A percentile compares a stretch with the other conserved stretches of the same genome.
phyloP scores from a whole-genome alignment of 2,329 filamentous ascomycete species.

The Aspergillus fischeri region DNA sequence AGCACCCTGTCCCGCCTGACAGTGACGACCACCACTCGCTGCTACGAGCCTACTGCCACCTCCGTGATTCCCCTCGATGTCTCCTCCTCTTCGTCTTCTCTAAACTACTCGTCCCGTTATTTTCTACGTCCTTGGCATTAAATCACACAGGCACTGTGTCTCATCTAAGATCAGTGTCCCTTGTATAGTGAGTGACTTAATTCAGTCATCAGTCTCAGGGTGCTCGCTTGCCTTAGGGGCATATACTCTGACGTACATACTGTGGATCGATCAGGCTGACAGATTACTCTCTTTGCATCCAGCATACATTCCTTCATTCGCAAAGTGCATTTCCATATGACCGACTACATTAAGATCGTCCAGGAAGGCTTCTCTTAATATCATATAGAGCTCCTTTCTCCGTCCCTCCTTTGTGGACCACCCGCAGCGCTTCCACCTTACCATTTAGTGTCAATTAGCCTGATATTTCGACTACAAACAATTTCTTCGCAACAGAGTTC shows the following conservation, averaged over 20 bases:
- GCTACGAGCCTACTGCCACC: background rate
- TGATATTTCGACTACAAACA: conserved; percentile 5
- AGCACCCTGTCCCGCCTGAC: conserved; percentile 29
- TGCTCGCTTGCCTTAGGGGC: conserved; percentile 1
- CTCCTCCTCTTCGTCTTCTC: background rate
- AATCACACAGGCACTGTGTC: background rate
- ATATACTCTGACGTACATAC: background rate
- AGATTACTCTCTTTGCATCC: conserved; percentile 3
- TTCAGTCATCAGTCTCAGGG: conserved; percentile 6
- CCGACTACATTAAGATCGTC: background rate
- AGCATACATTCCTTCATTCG: background rate
- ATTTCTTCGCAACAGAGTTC: conserved; percentile 11
- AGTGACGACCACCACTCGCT: conserved; percentile 22
- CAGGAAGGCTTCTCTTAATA: background rate
- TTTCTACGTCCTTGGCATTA: background rate
- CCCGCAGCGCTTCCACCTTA: background rate
- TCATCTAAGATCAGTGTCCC: background rate
- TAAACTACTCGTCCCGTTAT: background rate
- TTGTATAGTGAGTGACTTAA: background rate
- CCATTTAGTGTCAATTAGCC: background rate
- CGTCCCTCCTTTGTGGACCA: background rate
- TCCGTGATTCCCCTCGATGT: background rate
- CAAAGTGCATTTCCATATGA: background rate
- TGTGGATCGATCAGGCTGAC: background rate
- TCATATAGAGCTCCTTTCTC: background rate